Conservation (phyloP, 805 yeast species). For the Saccharomycodes ludwigii region DNA sequence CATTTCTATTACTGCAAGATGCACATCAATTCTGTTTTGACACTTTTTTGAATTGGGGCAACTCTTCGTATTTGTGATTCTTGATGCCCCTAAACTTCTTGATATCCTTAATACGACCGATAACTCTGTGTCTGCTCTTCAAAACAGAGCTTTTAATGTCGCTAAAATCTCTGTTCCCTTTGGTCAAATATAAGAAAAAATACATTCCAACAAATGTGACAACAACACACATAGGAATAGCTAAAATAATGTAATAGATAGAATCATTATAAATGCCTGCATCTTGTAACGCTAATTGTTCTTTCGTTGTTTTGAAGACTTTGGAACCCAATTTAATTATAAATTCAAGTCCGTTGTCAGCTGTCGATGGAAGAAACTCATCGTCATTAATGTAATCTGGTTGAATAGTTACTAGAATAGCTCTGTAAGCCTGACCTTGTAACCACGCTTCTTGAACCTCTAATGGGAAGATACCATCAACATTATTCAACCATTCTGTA, state of each 20-base stretch:
- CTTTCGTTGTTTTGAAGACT: slow-evolving; percentile 31
- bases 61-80: slow-evolving; percentile 28
- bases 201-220: slow-evolving; percentile 53
- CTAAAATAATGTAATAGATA: slow-evolving; percentile 49
- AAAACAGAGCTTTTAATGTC: slow-evolving; percentile 26
- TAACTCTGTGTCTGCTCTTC: slow-evolving; percentile 25
- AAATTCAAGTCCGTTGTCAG: slow-evolving; percentile 37
- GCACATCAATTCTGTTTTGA: slow-evolving; percentile 15
- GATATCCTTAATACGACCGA: slow-evolving; percentile 28
- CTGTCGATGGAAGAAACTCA: slow-evolving; percentile 41
- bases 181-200: slow-evolving; percentile 45
- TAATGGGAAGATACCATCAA: slow-evolving; percentile 53
- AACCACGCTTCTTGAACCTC: slow-evolving; percentile 56
- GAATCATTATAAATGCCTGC: slow-evolving; percentile 34
- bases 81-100: slow-evolving; percentile 20
- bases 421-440: slow-evolving; percentile 36
- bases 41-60: slow-evolving; percentile 27
- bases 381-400: slow-evolving; percentile 56
- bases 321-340: slow-evolving; percentile 27
- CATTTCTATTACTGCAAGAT: too few species aligned
- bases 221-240: slow-evolving; percentile 56
- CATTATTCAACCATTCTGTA: slow-evolving; percentile 58
- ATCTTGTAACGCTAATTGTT: slow-evolving; percentile 30
- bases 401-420: slow-evolving; percentile 58
- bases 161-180: slow-evolving; percentile 41